Conservation (phyloP, 1,139 yeast species). For the Ashbya aceris region DNA sequence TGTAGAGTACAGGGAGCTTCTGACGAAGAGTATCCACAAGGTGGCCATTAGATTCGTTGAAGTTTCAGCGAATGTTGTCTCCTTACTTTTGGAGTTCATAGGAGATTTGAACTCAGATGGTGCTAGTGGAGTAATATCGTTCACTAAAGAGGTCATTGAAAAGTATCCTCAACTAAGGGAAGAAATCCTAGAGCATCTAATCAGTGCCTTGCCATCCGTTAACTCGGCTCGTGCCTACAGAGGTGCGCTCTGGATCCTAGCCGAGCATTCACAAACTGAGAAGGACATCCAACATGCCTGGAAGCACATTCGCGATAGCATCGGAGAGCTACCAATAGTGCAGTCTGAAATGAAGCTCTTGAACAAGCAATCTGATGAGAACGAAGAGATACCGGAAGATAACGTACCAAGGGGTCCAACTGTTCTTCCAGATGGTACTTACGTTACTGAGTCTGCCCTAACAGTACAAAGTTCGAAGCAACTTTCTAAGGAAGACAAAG, state of each 20-base stretch:
- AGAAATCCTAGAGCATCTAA: slow-evolving; percentile 55
- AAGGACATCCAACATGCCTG: slow-evolving; percentile 73
- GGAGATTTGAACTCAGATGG: slow-evolving; percentile 74
- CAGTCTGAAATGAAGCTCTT: slow-evolving; percentile 54
- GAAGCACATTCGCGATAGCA: slow-evolving; percentile 71
- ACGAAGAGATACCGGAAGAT: slow-evolving; percentile 30
- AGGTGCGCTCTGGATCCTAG: slow-evolving; percentile 92
- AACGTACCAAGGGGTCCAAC: slow-evolving; percentile 53
- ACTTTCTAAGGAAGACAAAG: slow-evolving; percentile 19
- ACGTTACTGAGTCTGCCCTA: slow-evolving; percentile 90
- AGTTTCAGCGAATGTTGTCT: slow-evolving; percentile 87
- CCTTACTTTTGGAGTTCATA: slow-evolving; percentile 75
- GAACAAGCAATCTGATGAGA: slow-evolving; percentile 30
- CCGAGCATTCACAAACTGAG: slow-evolving; percentile 77
- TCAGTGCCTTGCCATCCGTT: slow-evolving; percentile 53
- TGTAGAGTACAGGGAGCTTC: slow-evolving; percentile 77
- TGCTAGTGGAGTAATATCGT: slow-evolving; percentile 82
- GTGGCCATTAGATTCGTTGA: slow-evolving; percentile 85
- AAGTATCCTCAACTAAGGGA: slow-evolving; percentile 76
- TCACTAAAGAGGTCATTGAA: slow-evolving; percentile 90
- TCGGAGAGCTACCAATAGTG: slow-evolving; percentile 88
- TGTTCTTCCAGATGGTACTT: slow-evolving; percentile 94
- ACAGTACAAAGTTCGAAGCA: slow-evolving; percentile 22
- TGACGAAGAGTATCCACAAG: slow-evolving; percentile 81
- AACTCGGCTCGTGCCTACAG: slow-evolving; percentile 88